Base-by-base conservation (phyloP, 352 stramenopile species). In the Phytophthora pistaciae region DNA sequence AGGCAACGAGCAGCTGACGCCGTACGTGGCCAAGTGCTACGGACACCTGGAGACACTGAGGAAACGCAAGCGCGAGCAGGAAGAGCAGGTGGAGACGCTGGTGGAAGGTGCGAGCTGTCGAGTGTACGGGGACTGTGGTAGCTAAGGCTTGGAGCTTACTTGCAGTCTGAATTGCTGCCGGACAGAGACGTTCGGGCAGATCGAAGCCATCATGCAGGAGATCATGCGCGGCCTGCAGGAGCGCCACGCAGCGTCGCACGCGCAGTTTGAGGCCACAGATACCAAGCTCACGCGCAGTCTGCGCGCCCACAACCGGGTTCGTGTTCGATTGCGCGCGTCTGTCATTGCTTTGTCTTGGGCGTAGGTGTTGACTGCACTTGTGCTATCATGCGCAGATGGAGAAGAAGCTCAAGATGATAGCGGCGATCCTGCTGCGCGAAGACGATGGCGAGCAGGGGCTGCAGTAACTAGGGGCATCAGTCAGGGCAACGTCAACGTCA, bases 341-440 rank as follows among this genome's bases (percentile, higher is more conserved):
- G 4, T 46, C 20, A 8, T 3, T 48, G 36, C 36, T 50, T 21
- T 33, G 27, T 8, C 27, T 5, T 18, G 18, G 23, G 36, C 20
- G 13, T 18, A 23, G 36, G 18, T n/a, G 40, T 50, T 50, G 42
- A 70, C n/a, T 18, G 25, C 7, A 21, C 5, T 27, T 29, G 1
- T 13, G 46, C 5, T 57, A 25, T 9, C 68, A 65, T 46, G 55
- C 50, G 20, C 48, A 91, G 77, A 80, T 83, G 29, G 83, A 87
- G 48, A 87, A 83, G 64, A 84, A 84, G 56, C 62, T 87, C 21
- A 84, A 87, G 74, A 83, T 83, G 77, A 83, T 87, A 49, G 79
- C 79, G 11, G 70, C 76, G 8, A 86, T 86, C 50, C 57, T 86
- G 33, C 46, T 81, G 53, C 69, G 69, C 40, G 75, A 83, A 27